A percentile compares a stretch with the other conserved stretches of the same genome.
Conservation (phyloP, 2,329 filamentous ascomycete genomes). For the Colletotrichum incanum region DNA sequence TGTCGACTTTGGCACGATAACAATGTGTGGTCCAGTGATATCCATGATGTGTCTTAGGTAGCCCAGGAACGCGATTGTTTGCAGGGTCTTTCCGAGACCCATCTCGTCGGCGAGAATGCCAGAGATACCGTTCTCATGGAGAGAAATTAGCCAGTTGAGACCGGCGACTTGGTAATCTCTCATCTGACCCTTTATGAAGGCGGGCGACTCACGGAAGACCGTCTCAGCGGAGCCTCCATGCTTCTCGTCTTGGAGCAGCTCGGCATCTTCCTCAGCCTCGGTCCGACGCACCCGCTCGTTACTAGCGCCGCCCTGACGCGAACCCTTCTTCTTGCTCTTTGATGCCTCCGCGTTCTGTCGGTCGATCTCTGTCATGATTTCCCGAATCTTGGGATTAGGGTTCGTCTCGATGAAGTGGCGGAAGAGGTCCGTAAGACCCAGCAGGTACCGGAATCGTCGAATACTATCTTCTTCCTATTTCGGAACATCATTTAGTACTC, state of each 20-base stretch:
- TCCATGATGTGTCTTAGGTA: slow-evolving; percentile 93
- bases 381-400: slow-evolving; percentile 93
- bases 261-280: slow-evolving; percentile 97
- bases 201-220: slow-evolving; percentile 92
- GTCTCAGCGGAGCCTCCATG: slow-evolving; percentile 88
- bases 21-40: slow-evolving; percentile 91
- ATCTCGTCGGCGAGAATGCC: slow-evolving; percentile 98
- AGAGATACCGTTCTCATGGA: slow-evolving; percentile 99
- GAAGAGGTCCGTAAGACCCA: slow-evolving; percentile 96
- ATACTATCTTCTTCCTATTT: slow-evolving; percentile 94
- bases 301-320: slow-evolving; percentile 87
- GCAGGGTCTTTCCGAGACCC: slow-evolving; percentile 97
- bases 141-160: slow-evolving; percentile 96
- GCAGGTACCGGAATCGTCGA: slow-evolving; percentile 91
- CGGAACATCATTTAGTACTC: not conserved
- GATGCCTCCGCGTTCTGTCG: slow-evolving; percentile 86
- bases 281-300: slow-evolving; percentile 87
- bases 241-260: slow-evolving; percentile 89
- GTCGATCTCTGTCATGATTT: slow-evolving; percentile 95
- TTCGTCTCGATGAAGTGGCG: slow-evolving; percentile 99
- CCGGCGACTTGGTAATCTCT: slow-evolving; percentile 97
- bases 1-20: slow-evolving; percentile 96
- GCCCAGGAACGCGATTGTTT: slow-evolving; percentile 96
- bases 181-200: slow-evolving; percentile 92
- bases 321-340: slow-evolving; percentile 80